Base-by-base conservation (phyloP, 1,284 basidiomycete genomes). In the Tilletia caries region DNA sequence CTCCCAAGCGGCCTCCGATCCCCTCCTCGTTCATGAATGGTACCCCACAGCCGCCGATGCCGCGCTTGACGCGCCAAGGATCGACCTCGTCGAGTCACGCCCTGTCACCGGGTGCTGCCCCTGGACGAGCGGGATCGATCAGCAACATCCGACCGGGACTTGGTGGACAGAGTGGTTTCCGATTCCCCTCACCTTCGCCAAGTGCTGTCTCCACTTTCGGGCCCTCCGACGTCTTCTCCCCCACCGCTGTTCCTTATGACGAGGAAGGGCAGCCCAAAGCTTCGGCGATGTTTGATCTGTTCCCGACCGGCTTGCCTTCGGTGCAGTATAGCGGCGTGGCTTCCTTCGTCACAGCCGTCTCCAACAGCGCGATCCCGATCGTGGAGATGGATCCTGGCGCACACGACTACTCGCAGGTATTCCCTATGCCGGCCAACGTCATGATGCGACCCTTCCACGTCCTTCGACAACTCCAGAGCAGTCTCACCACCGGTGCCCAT, bases 401-500 rank as follows among this genome's bases (percentile, higher is more conserved):
- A 13, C n/a, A 52, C 2, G 44, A 46, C 44, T 48, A 23, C 18
- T 60, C 44, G 1, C 18, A 68, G 12, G 43, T 46, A 5, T 65
- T 67, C 3, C 48, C 72, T 1, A 27, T 60, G 3, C 52, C 71
- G 20, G 27, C 68, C 13, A 71, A 73, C 12, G 43, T 71, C n/a
- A 48, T 73, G 0, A 66, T 77, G 0, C 64, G 70, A 29, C 78
- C 78, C 2, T 79, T 76, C 66, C 52, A 66, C 48, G 46, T 72
- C 15, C 70, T 73, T 68, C 64, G 67, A 3, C 69, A 70, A 64
- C 69, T 78, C 12, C 68, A 67, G 12, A n/a, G 27, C 8, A 73
- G 70, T 48, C 76, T 79, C 20, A 15, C 29, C 2, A 37, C 44
- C 0, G 95, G 95, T 13, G 92, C 91, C 15, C 96, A 95, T 82